Evolutionary conservation across 257 asterid genomes (phyloP), one percentile per base, ranked within the genome.

Genomic region (Coffea eugenioides): DNA sequence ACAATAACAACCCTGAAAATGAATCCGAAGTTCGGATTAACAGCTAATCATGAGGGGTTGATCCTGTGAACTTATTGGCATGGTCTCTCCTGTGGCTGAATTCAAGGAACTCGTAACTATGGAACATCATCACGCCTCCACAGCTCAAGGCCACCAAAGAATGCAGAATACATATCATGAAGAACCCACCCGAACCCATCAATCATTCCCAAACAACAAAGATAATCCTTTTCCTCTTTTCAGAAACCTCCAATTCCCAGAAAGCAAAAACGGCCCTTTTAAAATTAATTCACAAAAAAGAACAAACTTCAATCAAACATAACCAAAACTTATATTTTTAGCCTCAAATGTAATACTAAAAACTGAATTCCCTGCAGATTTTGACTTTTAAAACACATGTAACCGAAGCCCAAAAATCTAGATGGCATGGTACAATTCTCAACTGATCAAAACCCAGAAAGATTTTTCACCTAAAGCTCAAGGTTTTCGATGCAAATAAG

Each of bases 81-180:
- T 82, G 91, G 46, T 94, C 98, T 79, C 73, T 89, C 5, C 98
- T 98, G 84, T 91, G 98, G 89, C 94, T 93, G 85, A 94, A 91
- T 80, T 86, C 92, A 64, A 84, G 88, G 14, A 91, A 79, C 79
- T 90, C 92, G 76, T 91, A 90, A 70, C 90, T 88, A 46, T 87
- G 89, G 83, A 94, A 91, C 98, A 94, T 94, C 98, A 94, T 89
- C 78, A 93, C 74, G 59, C 86, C 92, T 25, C 98, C 98, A 88
- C 95, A 86, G 43, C 90, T 86, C 85, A 94, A 85, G 77, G 97
- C 98, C 67, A 94, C 87, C 72, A 87, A 3, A 69, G 98, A 91
- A 86, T 94, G 98, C 72, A 94, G 90, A 64, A 86, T 82, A 84
- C 97, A 94, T 1, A 93, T 84, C 49, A 94, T 84, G 57, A 87